Evolutionary conservation across 2,329 filamentous ascomycete genomes (phyloP).

Genomic region (Pseudogymnoascus verrucosus): DNA sequence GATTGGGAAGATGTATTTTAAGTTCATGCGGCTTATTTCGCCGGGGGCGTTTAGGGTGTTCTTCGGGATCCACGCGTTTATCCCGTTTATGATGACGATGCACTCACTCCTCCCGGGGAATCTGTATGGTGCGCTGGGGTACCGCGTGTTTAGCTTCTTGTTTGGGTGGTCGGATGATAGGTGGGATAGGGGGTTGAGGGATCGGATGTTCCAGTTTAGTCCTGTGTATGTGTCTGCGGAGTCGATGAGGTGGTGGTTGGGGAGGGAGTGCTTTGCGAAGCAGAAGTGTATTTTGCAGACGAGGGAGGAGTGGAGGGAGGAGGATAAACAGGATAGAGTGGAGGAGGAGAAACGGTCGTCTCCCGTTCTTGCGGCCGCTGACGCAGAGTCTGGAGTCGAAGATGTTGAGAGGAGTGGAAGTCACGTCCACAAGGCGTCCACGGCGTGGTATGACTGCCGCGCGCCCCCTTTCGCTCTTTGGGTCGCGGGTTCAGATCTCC

Average conservation of each 20-base stretch:
- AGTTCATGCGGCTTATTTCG: conserved; percentile 77
- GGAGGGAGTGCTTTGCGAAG: conserved; percentile 72
- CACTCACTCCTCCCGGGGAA: conserved; percentile 56
- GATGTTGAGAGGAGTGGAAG: conserved; percentile 25
- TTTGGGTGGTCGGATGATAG: conserved; percentile 80
- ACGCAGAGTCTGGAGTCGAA: conserved; percentile 19
- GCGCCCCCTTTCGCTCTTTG: conserved; percentile 81
- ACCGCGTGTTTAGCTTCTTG: conserved; percentile 80
- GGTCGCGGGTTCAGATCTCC: conserved; percentile 73
- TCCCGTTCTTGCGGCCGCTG: background rate
- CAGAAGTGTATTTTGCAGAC: conserved; percentile 85
- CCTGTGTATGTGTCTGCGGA: conserved; percentile 86
- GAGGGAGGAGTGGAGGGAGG: conserved; percentile 57
- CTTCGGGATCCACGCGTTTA: conserved; percentile 90
- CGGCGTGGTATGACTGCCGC: conserved; percentile 74
- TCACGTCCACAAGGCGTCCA: conserved; percentile 40
- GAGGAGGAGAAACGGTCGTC: conserved; percentile 21
- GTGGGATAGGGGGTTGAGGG: conserved; percentile 73
- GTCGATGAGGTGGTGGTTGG: conserved; percentile 94
- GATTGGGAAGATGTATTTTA: conserved; percentile 82
- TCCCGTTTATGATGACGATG: conserved; percentile 87
- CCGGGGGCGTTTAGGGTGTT: conserved; percentile 68
- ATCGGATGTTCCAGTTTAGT: conserved; percentile 85
- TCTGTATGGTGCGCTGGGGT: conserved; percentile 75
- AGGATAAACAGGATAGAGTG: conserved; percentile 40